Percentiles rank a stretch among this genome's conserved stretches.
These are phyloP conservation scores for Aegilops bicornis DNA, from an alignment of 176 grass and related monocot genomes.

Conservation along the genomic window DNA sequence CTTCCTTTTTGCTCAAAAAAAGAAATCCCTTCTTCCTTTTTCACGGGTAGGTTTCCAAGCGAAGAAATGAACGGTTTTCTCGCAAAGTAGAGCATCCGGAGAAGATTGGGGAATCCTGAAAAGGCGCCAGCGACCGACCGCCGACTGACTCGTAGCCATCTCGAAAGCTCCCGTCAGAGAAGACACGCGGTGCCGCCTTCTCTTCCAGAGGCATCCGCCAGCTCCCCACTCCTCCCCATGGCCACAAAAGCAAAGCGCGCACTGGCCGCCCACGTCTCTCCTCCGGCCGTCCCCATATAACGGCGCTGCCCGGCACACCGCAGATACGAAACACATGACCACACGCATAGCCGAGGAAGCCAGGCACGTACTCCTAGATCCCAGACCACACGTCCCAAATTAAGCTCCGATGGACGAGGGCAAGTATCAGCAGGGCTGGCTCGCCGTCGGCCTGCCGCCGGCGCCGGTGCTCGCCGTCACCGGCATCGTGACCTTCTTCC, in stretches of 20 bases:
- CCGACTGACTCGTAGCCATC: neutral
- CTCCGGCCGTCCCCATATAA: neutral
- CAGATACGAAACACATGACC: neutral
- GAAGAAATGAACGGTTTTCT: neutral
- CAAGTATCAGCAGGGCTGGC: neutral
- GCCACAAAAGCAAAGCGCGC: neutral
- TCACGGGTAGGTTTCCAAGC: neutral
- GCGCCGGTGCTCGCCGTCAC: constrained; percentile 6
- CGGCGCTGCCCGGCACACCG: neutral
- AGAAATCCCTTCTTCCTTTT: neutral
- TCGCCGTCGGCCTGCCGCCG: neutral
- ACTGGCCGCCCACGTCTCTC: neutral
- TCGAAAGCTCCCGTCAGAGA: neutral
- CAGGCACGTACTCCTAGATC: too few species aligned
- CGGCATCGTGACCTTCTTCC: constrained; percentile 21
- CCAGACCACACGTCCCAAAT: too few species aligned
- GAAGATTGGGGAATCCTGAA: neutral
- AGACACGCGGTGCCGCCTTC: neutral
- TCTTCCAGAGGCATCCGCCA: neutral
- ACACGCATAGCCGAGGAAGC: neutral
- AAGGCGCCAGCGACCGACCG: neutral
- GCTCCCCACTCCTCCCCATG: neutral
- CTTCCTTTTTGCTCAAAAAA: neutral
- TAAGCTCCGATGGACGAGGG: neutral
- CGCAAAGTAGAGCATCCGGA: neutral